phyloP scores from a whole-genome alignment of 2,329 filamentous ascomycete species.

The Sporothrix brasiliensis region DNA sequence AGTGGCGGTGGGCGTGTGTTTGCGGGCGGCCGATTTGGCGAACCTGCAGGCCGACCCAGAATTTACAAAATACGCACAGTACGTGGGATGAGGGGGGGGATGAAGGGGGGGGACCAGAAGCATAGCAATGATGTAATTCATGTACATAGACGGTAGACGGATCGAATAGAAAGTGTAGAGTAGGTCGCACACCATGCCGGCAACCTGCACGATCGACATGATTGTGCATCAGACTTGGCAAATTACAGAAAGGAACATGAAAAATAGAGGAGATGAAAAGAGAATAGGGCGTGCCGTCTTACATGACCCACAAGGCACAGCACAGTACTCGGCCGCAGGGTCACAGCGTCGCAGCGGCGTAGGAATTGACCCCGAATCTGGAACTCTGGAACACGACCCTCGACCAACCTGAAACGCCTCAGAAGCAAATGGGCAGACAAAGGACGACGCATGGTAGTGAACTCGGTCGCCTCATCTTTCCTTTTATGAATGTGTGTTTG shows the following conservation, averaged over 20 bases:
- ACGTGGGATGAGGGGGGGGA: neutral
- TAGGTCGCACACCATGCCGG: no score
- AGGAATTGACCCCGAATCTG: neutral
- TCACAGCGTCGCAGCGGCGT: neutral
- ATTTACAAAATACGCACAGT: conserved; percentile 2
- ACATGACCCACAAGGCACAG: neutral
- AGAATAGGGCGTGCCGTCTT: no score
- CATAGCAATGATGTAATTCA: neutral
- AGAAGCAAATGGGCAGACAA: conserved; percentile 10
- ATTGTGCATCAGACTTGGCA: neutral
- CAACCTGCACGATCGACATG: neutral
- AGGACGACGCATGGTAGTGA: neutral
- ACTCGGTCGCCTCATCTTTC: neutral
- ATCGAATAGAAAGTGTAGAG: no score
- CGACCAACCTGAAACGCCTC: conserved; percentile 25
- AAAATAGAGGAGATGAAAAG: no score
- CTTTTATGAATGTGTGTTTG: neutral
- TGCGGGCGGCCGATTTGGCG: conserved; percentile 25
- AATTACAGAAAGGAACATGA: neutral
- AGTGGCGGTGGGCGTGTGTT: conserved; percentile 16
- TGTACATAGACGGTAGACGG: neutral
- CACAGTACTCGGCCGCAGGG: neutral
- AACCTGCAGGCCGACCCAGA: neutral
- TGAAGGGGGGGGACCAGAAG: neutral
- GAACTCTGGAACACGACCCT: conserved; percentile 20